A percentile compares a stretch with the other conserved stretches of the same genome.
These are phyloP conservation scores for Xylaria palmicola DNA, from an alignment of 495 filamentous ascomycete genomes.

Conservation along the genomic window DNA sequence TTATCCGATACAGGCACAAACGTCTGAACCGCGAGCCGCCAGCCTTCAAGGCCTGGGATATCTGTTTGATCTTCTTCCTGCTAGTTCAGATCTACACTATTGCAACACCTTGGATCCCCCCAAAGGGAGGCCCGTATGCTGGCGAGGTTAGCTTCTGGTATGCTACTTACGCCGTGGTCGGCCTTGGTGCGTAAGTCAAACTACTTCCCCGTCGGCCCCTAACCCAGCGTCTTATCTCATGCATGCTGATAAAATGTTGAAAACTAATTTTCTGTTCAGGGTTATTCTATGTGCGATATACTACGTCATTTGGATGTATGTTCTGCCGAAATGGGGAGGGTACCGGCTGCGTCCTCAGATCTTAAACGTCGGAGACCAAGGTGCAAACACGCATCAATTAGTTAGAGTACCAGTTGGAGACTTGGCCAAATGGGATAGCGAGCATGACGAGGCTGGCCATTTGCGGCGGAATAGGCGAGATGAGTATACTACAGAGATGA, in stretches of 20 bases:
- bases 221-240: background rate
- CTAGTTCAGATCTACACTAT: conserved; percentile 56
- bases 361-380: conserved; percentile 46
- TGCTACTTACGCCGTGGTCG: conserved; percentile 58
- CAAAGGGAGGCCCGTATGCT: conserved; percentile 51
- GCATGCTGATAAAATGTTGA: too few relatives aligned
- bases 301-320: conserved; percentile 56
- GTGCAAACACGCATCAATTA: conserved; percentile 51
- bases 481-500: background rate
- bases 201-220: too few relatives aligned
- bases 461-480: conserved; percentile 14
- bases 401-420: conserved; percentile 54
- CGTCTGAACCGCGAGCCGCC: conserved; percentile 41
- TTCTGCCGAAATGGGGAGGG: conserved; percentile 48
- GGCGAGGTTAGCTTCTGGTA: conserved; percentile 70
- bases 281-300: conserved; percentile 53
- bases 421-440: conserved; percentile 52
- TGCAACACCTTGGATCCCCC: conserved; percentile 67
- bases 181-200: conserved; percentile 54
- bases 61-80: conserved; percentile 54
- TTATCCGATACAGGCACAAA: conserved; percentile 52
- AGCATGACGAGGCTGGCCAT: conserved; percentile 55
- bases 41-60: conserved; percentile 55
- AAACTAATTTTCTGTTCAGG: conserved; percentile 23
- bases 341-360: conserved; percentile 58